A percentile compares a stretch with the other conserved stretches of the same genome.
Evolutionary conservation across 1,284 basidiomycete genomes (phyloP).

Genomic region (Megacollybia platyphylla): DNA sequence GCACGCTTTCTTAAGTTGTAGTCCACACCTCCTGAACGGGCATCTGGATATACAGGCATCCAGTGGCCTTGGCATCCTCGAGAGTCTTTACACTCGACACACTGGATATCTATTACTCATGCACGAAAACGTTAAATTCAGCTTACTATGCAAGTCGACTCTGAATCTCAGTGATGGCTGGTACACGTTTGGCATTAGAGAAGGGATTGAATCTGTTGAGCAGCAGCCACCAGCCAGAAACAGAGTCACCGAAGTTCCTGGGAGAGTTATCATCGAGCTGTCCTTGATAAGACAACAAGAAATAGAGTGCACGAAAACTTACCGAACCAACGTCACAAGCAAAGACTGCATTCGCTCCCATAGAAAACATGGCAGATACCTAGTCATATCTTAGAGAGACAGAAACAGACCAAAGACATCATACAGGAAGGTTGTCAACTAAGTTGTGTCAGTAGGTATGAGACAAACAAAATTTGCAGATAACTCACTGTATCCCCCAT

Average conservation of each 20-base stretch:
- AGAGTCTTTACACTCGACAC: conserved; percentile 93
- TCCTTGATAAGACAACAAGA: conserved; percentile 5
- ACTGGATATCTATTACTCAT: conserved; percentile 26
- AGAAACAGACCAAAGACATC: conserved; percentile 10
- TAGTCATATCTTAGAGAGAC: conserved; percentile 15
- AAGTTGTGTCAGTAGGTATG: conserved; percentile 3
- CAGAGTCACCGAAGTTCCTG: conserved; percentile 86
- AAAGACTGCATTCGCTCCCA: conserved; percentile 89
- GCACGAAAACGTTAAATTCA: not conserved
- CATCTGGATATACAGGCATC: conserved; percentile 90
- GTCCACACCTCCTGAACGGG: conserved; percentile 74
- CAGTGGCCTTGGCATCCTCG: conserved; percentile 86
- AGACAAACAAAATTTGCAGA: not conserved
- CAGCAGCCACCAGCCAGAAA: conserved; percentile 96
- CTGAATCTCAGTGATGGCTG: conserved; percentile 94
- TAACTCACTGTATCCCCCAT: conserved; percentile 79
- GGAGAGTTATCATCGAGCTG: conserved; percentile 92
- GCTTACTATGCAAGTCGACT: conserved; percentile 88
- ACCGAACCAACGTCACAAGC: conserved; percentile 92
- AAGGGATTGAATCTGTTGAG: conserved; percentile 91
- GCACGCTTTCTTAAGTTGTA: not conserved
- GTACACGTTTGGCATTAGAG: conserved; percentile 68
- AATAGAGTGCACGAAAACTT: conserved; percentile 14
- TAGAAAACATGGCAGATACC: conserved; percentile 85
- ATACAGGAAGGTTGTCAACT: conserved; percentile 88